Base-by-base conservation (phyloP, 495 filamentous ascomycete genomes). In the Aspergillus steynii region DNA sequence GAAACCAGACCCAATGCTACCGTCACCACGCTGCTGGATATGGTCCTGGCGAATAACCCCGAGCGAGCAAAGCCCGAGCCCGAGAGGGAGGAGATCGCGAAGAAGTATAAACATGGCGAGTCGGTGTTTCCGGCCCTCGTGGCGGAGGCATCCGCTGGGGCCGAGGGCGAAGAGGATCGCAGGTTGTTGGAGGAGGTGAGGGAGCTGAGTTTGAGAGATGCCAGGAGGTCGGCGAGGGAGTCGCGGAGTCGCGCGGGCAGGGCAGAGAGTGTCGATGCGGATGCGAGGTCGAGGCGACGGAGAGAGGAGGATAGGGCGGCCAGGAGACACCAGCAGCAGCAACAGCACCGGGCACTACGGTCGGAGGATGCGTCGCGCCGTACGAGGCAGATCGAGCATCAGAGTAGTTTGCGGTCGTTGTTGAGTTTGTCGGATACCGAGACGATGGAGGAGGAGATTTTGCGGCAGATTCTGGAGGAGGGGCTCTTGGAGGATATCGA, bases 391-490 rank as follows among this genome's bases (percentile, higher is more conserved):
- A 78, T 97, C 53, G 90, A 91, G 70, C 93, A 96, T 64, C 93
- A 97, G 74, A 86, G 88, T 0, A 95, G 91, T 61, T 78, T 97
- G 64, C 80, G 93, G 58, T 94, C 88, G n/a, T 67, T 97, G 63
- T 81, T 97, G 58, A 91, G 88, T 63, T 76, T 86, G 12, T 89
- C 88, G 0, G 90, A 92, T 63, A 70, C 89, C n/a, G 90, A 89
- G 67, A 91, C 92, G 58, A 82, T 95, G 68, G 88, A 96, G 71
- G 91, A 94, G 67, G 92, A 95, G 69, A 96, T 97, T 61, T 77
- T 94, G 62, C 82, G 89, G 46, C 90, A 95, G 72, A 96, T 97
- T 53, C 84, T 92, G 62, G 91, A 94, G 65, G 92, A 96, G 64
- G 93, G 93, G 0, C 71, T 96, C 53, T 71, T 97, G 55, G 90